Conservation (phyloP, 164 flowering plant genomes). For the Magnolia officinalis region DNA sequence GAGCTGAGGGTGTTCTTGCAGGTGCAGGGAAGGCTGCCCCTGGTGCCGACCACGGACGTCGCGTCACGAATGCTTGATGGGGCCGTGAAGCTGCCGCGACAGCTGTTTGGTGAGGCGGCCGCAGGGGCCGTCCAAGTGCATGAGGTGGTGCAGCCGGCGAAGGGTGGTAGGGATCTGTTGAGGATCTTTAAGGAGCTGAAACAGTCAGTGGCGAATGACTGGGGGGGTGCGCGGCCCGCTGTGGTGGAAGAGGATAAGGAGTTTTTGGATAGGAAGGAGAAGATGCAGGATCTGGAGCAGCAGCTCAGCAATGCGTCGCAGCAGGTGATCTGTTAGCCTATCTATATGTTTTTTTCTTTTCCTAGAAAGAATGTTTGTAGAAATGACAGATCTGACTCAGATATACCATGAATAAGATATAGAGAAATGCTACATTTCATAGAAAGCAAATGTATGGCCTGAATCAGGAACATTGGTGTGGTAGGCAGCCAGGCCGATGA, state of each 20-base stretch:
- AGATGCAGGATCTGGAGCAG: constrained; percentile 68
- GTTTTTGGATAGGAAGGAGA: constrained; percentile 82
- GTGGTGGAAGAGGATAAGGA: constrained; percentile 89
- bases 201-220: constrained; percentile 83
- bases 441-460: too few relatives aligned
- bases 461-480: too few relatives aligned
- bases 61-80: constrained; percentile 93
- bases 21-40: constrained; percentile 75
- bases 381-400: too few relatives aligned
- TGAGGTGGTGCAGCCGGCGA: constrained; percentile 82
- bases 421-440: too few relatives aligned
- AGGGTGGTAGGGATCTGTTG: constrained; percentile 88
- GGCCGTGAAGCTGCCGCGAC: constrained; percentile 78
- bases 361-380: too few relatives aligned
- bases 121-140: constrained; percentile 34
- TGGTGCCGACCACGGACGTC: constrained; percentile 58
- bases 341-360: too few relatives aligned
- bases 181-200: constrained; percentile 83
- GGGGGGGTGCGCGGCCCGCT: constrained; percentile 67
- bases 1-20: constrained; percentile 78
- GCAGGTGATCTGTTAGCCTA: constrained; percentile 41
- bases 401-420: too few relatives aligned
- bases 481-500: too few relatives aligned
- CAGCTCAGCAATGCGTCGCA: constrained; percentile 72
- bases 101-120: constrained; percentile 68